These are phyloP conservation scores for Magnusiomyces tetraspermus DNA, from an alignment of 1,139 yeast genomes.

Conservation along the genomic window DNA sequence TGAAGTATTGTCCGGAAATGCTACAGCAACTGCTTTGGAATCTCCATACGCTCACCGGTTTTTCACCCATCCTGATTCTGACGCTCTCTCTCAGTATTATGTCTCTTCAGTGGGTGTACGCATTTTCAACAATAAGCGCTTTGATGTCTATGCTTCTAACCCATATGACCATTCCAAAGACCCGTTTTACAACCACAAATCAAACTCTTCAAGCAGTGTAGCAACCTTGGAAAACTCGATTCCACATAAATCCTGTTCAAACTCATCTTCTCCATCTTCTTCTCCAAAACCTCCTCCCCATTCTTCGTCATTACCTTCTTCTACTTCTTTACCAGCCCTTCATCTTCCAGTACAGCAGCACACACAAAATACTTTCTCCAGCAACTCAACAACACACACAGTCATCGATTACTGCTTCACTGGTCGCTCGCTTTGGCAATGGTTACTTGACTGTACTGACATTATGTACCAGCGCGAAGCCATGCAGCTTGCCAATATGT, in stretches of 20 bases:
- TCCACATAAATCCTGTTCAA: no score
- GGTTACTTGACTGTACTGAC: slow-evolving; percentile 88
- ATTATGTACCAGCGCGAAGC: slow-evolving; percentile 54
- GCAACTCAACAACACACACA: no score
- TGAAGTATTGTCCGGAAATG: background rate
- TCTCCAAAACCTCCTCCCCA: background rate
- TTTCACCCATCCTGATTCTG: slow-evolving; percentile 85
- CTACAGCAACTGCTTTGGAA: background rate
- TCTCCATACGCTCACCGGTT: slow-evolving; percentile 72
- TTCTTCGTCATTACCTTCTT: background rate
- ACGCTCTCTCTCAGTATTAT: slow-evolving; percentile 70
- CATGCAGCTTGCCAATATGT: slow-evolving; percentile 45
- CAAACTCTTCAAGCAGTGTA: no score
- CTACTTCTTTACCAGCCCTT: slow-evolving; percentile 3
- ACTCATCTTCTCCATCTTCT: background rate
- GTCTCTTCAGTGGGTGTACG: slow-evolving; percentile 60
- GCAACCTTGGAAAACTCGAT: no score
- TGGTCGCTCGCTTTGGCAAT: slow-evolving; percentile 74
- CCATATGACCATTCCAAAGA: no score
- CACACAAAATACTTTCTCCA: no score
- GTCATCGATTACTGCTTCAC: slow-evolving; percentile 43
- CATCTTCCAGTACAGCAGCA: background rate
- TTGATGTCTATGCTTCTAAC: slow-evolving; percentile 18
- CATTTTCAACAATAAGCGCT: slow-evolving; percentile 38
- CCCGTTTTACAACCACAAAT: no score